These are phyloP conservation scores for Flueggea neowawraea DNA, from an alignment of 441 rosid species.

Conservation along the genomic window DNA sequence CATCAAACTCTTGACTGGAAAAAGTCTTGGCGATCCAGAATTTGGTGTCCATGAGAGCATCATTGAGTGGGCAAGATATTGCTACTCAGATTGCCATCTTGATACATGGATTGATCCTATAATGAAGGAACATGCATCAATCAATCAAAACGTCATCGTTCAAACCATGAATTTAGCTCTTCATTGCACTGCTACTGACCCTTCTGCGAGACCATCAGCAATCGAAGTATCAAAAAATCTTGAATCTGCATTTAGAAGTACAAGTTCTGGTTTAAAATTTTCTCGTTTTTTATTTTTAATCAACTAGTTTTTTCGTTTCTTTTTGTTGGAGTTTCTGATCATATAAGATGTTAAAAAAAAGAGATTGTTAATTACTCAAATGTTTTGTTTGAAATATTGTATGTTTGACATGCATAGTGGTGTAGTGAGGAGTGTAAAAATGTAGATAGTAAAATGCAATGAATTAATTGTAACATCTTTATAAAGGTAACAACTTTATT, in stretches of 20 bases:
- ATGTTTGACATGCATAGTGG: constrained; percentile 28
- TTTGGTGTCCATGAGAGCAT: constrained; percentile 46
- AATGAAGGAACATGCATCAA: constrained; percentile 29
- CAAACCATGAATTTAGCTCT: constrained; percentile 69
- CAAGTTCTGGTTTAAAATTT: constrained; percentile 24
- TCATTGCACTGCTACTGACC: constrained; percentile 62
- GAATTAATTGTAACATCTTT: constrained; percentile 16
- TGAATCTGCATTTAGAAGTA: constrained; percentile 32
- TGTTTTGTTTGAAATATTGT: constrained; percentile 39
- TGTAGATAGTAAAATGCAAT: constrained; percentile 39
- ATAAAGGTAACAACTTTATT: not conserved
- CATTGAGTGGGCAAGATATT: constrained; percentile 70
- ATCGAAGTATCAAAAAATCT: constrained; percentile 44
- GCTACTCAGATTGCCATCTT: constrained; percentile 68
- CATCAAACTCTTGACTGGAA: constrained; percentile 65
- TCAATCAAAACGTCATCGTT: constrained; percentile 37
- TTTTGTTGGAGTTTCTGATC: constrained; percentile 7
- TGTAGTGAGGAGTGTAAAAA: constrained; percentile 37
- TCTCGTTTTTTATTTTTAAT: constrained; percentile 27
- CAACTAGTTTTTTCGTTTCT: constrained; percentile 4
- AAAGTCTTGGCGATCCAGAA: constrained; percentile 49
- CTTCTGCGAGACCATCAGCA: constrained; percentile 61
- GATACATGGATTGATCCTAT: constrained; percentile 65
- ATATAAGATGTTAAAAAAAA: constrained; percentile 19
- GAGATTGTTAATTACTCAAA: constrained; percentile 23